Evolutionary conservation across 148 eudicot species (phyloP), one percentile per base, ranked within the genome.

Genomic region (Amaranthus cruentus): DNA sequence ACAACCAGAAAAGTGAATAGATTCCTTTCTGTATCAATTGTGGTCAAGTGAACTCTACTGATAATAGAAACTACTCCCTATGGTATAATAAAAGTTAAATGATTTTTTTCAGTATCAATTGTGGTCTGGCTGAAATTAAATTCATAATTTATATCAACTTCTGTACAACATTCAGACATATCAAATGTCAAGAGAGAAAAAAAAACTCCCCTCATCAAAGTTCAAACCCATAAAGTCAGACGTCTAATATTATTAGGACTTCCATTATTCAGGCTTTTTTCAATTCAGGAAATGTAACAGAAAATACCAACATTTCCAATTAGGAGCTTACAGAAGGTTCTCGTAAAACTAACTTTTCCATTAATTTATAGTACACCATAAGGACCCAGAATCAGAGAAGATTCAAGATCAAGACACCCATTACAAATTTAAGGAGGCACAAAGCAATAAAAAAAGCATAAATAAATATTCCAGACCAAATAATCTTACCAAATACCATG

Each of bases 401-500:
- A 62, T 62, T n/a, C 4, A 42, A 18, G 55, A 18, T 51, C n/a
- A 21, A 67, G n/a, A 55, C 9, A 9, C 56, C 51, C 56, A 44
- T 18, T 28, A 4, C 2, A 43, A 2, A 11, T 50, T 8, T 50
- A 21, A 67, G 5, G 44, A 65, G 6, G 7, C 1, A n/a, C 2
- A 28, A 5, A 63, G 69, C 1, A 46, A 21, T 44, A 18, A 57
- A 58, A 8, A 15, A 68, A 49, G 14, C 15, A 18, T 9, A 46
- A 74, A 57, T 67, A 60, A 55, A 59, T 54, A 70, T 4, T 66
- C 6, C 43, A 51, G 57, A 66, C 15, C 9, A 47, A n/a, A 42
- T 67, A 63, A 75, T 62, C 81, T 84, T 93, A 93, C 97, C 88
- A 77, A 66, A 77, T 83, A 62, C 77, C 80, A 55, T 77, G 75